A percentile compares a stretch with the other conserved stretches of the same genome.
Conservation (phyloP, 345 rosid species). For the Melastoma malabathricum region DNA sequence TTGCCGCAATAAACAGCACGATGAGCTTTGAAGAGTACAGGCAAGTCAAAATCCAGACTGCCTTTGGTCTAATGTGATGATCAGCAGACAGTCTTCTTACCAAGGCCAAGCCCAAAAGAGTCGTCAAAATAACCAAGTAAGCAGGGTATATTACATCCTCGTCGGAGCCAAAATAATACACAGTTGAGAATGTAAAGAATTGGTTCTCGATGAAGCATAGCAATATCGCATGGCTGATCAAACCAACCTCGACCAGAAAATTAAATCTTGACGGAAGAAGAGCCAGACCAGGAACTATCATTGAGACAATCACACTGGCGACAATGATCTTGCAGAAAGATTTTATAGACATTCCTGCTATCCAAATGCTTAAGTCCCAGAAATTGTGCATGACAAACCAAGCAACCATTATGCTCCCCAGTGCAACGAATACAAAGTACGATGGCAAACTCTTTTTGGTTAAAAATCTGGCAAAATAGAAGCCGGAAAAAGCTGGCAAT, state of each 20-base stretch:
- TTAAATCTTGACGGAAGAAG: slow-evolving; percentile 70
- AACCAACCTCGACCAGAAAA: slow-evolving; percentile 67
- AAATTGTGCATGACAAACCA: slow-evolving; percentile 92
- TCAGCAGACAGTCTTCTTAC: slow-evolving; percentile 69
- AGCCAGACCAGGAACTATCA: slow-evolving; percentile 89
- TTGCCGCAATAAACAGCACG: slow-evolving; percentile 79
- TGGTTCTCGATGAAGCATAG: slow-evolving; percentile 81
- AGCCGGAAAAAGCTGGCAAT: slow-evolving; percentile 81
- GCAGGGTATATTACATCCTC: slow-evolving; percentile 98
- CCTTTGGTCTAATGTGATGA: slow-evolving; percentile 63
- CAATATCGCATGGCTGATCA: slow-evolving; percentile 64
- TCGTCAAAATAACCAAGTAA: slow-evolving; percentile 89
- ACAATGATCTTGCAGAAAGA: slow-evolving; percentile 85
- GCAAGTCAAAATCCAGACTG: slow-evolving; percentile 88
- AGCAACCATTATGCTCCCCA: slow-evolving; percentile 85
- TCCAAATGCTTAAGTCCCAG: slow-evolving; percentile 98
- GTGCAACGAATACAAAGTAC: slow-evolving; percentile 78
- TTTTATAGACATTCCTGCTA: slow-evolving; percentile 94
- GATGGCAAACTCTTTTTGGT: slow-evolving; percentile 83
- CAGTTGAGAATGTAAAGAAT: slow-evolving; percentile 75
- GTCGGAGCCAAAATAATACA: slow-evolving; percentile 80
- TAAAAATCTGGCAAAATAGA: slow-evolving; percentile 82
- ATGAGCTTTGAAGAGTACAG: slow-evolving; percentile 84
- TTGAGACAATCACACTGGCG: slow-evolving; percentile 66
- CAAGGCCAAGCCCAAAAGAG: slow-evolving; percentile 69